These are phyloP conservation scores for Metschnikowia reukaufii DNA, from an alignment of 805 yeast species.

Conservation along the genomic window DNA sequence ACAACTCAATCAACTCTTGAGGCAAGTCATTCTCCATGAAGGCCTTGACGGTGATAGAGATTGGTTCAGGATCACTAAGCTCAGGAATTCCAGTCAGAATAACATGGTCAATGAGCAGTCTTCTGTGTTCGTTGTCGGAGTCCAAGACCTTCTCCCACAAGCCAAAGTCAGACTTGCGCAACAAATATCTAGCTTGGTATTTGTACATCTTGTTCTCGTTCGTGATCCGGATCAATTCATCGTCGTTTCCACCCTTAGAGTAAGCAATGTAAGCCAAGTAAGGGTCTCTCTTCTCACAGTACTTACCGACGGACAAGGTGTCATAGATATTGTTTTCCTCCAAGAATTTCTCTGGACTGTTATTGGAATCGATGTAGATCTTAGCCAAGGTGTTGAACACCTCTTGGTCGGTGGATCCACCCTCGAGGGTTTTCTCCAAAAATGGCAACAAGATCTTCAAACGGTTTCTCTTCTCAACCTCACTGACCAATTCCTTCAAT, in stretches of 20 bases:
- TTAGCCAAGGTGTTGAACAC: conserved; percentile 94
- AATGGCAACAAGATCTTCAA: conserved; percentile 89
- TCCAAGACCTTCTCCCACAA: conserved; percentile 81
- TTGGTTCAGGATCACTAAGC: conserved; percentile 87
- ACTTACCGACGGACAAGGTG: conserved; percentile 93
- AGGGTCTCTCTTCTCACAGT: conserved; percentile 99
- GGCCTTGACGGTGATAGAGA: conserved; percentile 89
- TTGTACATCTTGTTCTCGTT: conserved; percentile 98
- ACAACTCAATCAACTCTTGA: conserved; percentile 85
- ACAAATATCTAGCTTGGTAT: conserved; percentile 95
- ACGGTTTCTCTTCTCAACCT: conserved; percentile 96
- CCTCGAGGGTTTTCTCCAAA: conserved; percentile 81
- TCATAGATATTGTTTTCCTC: conserved; percentile 88
- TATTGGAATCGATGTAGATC: conserved; percentile 96
- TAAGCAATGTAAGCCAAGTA: conserved; percentile 96
- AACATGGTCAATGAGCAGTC: conserved; percentile 89
- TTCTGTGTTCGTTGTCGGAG: conserved; percentile 79
- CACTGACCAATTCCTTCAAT: conserved; percentile 80
- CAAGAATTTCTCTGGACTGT: conserved; percentile 95
- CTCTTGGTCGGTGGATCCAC: conserved; percentile 86
- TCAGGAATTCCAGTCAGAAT: conserved; percentile 97
- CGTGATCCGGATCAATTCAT: conserved; percentile 85
- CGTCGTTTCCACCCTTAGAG: conserved; percentile 91
- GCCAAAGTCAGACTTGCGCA: conserved; percentile 79
- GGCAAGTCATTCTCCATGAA: conserved; percentile 96